phyloP scores from a whole-genome alignment of 2,329 filamentous ascomycete species.

The Epichloe hybrida region DNA sequence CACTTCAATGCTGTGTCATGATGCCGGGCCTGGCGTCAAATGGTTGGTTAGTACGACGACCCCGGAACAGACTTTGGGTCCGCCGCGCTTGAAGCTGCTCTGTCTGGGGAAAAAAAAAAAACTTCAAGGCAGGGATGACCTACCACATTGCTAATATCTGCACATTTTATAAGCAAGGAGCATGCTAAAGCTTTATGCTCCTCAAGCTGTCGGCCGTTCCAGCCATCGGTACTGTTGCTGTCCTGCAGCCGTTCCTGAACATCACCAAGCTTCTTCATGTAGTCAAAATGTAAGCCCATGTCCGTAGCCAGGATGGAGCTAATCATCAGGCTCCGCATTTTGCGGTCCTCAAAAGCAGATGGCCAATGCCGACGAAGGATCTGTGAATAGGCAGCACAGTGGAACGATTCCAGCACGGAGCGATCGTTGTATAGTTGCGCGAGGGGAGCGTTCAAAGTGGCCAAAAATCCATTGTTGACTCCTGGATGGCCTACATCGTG shows the following conservation, averaged over 20 bases:
- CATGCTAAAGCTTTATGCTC: slow-evolving; percentile 73
- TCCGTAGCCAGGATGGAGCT: slow-evolving; percentile 96
- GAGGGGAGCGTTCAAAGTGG: slow-evolving; percentile 80
- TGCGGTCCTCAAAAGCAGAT: slow-evolving; percentile 59
- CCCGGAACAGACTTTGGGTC: background rate
- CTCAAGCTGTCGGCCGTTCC: slow-evolving; percentile 63
- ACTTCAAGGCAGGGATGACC: slow-evolving; percentile 23
- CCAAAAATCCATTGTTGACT: slow-evolving; percentile 93
- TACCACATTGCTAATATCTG: slow-evolving; percentile 97
- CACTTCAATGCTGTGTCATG: slow-evolving; percentile 74
- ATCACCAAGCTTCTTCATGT: slow-evolving; percentile 78
- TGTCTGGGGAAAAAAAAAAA: no score
- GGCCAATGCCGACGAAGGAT: slow-evolving; percentile 92
- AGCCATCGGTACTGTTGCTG: slow-evolving; percentile 53
- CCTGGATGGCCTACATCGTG: slow-evolving; percentile 96
- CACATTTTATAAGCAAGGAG: slow-evolving; percentile 89
- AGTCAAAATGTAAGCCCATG: slow-evolving; percentile 94
- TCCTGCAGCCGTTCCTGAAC: slow-evolving; percentile 65
- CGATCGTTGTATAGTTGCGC: slow-evolving; percentile 95
- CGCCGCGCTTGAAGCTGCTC: no score
- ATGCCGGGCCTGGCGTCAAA: slow-evolving; percentile 55
- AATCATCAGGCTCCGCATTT: slow-evolving; percentile 83
- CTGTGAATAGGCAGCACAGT: slow-evolving; percentile 93
- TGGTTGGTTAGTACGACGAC: background rate
- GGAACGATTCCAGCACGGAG: slow-evolving; percentile 92